A percentile compares a stretch with the other conserved stretches of the same genome.
Evolutionary conservation across 2,329 filamentous ascomycete species (phyloP).

Genomic region (Colletotrichum lentis): DNA sequence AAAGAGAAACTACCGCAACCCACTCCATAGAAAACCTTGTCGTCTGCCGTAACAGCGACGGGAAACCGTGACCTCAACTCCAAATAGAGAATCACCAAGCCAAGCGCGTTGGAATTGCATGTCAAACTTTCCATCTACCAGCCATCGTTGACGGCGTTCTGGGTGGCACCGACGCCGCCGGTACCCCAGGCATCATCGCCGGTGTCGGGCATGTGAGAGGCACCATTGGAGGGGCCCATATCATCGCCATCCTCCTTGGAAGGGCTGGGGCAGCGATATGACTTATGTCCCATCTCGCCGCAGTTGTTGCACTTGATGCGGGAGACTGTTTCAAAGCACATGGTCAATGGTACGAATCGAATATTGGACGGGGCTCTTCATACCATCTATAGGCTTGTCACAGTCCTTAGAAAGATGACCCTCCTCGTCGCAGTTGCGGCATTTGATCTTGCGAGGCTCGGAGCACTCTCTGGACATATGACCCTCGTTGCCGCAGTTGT

Average conservation of each 20-base stretch:
- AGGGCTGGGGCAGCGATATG: constrained; percentile 50
- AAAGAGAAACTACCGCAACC: neutral
- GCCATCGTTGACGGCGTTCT: constrained; percentile 17
- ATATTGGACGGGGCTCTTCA: constrained; percentile 38
- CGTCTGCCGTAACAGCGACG: constrained; percentile 30
- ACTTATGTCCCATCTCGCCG: constrained; percentile 56
- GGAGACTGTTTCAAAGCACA: constrained; percentile 48
- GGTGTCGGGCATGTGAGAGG: constrained; percentile 10
- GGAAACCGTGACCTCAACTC: constrained; percentile 29
- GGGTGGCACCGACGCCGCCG: constrained; percentile 6
- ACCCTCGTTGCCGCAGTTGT: constrained; percentile 71
- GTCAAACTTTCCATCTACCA: constrained; percentile 26
- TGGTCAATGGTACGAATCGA: constrained; percentile 40
- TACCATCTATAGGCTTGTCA: constrained; percentile 64
- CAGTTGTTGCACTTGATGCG: constrained; percentile 69
- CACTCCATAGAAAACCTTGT: constrained; percentile 31
- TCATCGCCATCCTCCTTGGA: constrained; percentile 42
- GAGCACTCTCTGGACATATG: constrained; percentile 64
- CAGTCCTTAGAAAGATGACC: constrained; percentile 72
- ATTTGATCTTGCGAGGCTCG: constrained; percentile 59
- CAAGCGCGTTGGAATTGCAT: neutral
- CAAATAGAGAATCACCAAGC: constrained; percentile 20
- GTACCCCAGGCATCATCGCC: constrained; percentile 24
- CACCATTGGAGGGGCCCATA: constrained; percentile 28
- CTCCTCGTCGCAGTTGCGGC: constrained; percentile 67